Evolutionary conservation across 148 eudicot species (phyloP), one percentile per base, ranked within the genome.

Genomic region (Fagopyrum tataricum): DNA sequence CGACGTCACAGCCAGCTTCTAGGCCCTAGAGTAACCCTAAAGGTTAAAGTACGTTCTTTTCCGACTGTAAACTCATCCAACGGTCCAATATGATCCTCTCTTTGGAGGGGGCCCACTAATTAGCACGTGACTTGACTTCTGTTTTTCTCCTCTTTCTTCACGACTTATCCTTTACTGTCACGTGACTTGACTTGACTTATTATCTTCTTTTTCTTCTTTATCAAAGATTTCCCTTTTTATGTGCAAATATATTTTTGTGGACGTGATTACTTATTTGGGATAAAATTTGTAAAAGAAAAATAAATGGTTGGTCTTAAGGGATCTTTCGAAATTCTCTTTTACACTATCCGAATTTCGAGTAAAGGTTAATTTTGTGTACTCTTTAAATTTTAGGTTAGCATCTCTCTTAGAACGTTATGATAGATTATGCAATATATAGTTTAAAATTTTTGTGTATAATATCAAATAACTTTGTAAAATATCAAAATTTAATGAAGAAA

Each of bases 71-170:
- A 56, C 31, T 20, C 17, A 59, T 26, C 67, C 39, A 4, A 59
- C 67, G 67, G 67, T 40, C 39, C 67, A 24, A 3, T 6, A 9
- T 23, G 12, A 10, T 26, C 17, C 40, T 24, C 31, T 56, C 0
- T 21, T 48, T 18, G 24, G 20, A 1, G 2, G 23, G 21, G 62
- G 62, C 62, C 62, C 10, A 59, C 67, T 6, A n/a, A 31, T 31
- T 31, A 59, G 17, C 67, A 59, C 40, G 67, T 59, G 67, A 24
- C 67, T 24, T 59, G 67, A 59, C 67, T 59, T 23, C 13, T 20
- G 37, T 10, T 58, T 58, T 58, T n/a, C 59, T 8, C 10, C 23
- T 18, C 59, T 52, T 53, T 10, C 13, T 21, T 21, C 31, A 21
- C 31, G 62, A 56, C 62, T 56, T 56, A 26, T 56, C 13, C 62